A percentile compares a stretch with the other conserved stretches of the same genome.
Conservation (phyloP, 345 rosid species). For the Arabis alpina region DNA sequence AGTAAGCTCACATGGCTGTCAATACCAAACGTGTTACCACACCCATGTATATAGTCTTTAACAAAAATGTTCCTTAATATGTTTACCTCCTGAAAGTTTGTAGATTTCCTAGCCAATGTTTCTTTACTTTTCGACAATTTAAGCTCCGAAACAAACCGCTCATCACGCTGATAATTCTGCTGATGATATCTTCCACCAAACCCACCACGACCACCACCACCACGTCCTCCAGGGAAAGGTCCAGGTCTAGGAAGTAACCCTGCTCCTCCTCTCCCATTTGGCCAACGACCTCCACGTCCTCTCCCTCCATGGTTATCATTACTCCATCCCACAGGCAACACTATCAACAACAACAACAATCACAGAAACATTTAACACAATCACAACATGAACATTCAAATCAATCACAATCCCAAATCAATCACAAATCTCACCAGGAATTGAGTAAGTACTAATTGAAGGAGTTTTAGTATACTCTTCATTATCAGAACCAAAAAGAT, state of each 20-base stretch:
- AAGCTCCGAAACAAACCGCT: constrained; percentile 88
- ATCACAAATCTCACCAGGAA: constrained; percentile 61
- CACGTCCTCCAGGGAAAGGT: constrained; percentile 79
- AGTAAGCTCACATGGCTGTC: constrained; percentile 89
- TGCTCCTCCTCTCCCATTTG: constrained; percentile 71
- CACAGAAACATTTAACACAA: not conserved
- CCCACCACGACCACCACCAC: constrained; percentile 73
- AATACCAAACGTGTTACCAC: constrained; percentile 18
- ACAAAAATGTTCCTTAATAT: not conserved
- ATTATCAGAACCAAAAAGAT: constrained; percentile 91
- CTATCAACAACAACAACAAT: constrained; percentile 44
- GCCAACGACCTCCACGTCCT: constrained; percentile 94
- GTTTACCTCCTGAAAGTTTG: constrained; percentile 86
- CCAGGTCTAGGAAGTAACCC: constrained; percentile 95
- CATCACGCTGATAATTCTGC: constrained; percentile 76
- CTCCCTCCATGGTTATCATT: constrained; percentile 63
- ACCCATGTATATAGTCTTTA: not conserved
- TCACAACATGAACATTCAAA: no score
- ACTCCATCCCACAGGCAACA: constrained; percentile 65
- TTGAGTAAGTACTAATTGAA: constrained; percentile 61
- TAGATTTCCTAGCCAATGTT: constrained; percentile 77
- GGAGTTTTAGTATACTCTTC: constrained; percentile 83
- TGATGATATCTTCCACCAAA: constrained; percentile 51
- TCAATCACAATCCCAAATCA: constrained; percentile 5
- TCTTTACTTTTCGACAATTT: constrained; percentile 87